These are phyloP conservation scores for Biscogniauxia sp. DNA, from an alignment of 2,329 filamentous ascomycete genomes.

Conservation along the genomic window DNA sequence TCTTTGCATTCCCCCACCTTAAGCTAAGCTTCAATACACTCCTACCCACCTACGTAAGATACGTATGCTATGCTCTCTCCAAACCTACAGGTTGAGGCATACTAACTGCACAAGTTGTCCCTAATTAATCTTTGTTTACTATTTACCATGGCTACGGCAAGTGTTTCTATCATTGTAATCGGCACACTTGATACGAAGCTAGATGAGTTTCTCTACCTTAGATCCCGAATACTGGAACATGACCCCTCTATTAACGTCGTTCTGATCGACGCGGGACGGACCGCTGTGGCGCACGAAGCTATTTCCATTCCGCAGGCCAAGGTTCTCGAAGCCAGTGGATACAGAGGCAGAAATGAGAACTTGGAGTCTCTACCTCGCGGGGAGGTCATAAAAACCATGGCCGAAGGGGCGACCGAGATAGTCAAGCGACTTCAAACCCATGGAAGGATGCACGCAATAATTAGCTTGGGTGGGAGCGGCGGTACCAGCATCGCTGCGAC, in stretches of 20 bases:
- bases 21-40: neutral
- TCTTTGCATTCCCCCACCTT: neutral
- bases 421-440: conserved; percentile 39
- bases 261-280: conserved; percentile 56
- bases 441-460: conserved; percentile 50
- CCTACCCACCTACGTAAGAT: no score
- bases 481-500: conserved; percentile 60
- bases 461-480: conserved; percentile 61
- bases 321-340: conserved; percentile 33
- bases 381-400: conserved; percentile 55
- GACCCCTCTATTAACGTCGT: conserved; percentile 43
- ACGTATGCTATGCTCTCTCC: no score
- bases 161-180: conserved; percentile 43
- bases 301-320: conserved; percentile 37
- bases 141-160: conserved; percentile 12
- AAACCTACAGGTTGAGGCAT: no score
- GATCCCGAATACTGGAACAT: conserved; percentile 26
- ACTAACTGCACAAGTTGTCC: no score
- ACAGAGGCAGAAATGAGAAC: conserved; percentile 36
- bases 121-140: no score
- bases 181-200: conserved; percentile 66
- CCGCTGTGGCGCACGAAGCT: conserved; percentile 36
- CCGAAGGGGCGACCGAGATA: conserved; percentile 41
- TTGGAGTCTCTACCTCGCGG: conserved; percentile 47
- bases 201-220: conserved; percentile 54